Conservation (phyloP, 176 grass and related monocot species). For the Oryza meyeriana region DNA sequence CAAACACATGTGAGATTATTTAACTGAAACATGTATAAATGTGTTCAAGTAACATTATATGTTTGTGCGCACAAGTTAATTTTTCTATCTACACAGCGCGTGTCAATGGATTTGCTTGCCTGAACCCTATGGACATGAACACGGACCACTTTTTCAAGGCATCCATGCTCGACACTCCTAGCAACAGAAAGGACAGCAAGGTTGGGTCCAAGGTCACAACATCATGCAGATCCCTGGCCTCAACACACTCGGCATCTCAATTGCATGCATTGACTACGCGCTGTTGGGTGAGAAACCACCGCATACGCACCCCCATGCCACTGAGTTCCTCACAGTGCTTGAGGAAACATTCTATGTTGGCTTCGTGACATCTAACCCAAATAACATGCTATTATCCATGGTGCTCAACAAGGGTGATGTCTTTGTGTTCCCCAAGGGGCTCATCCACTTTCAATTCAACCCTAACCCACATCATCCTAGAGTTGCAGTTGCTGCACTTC, state of each 20-base stretch:
- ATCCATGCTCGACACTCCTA: not conserved
- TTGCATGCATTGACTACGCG: not conserved
- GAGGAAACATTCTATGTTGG: slow-evolving; percentile 23
- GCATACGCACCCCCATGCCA: not conserved
- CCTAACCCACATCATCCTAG: not conserved
- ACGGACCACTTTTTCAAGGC: not conserved
- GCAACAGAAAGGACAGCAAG: not conserved
- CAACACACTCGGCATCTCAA: not conserved
- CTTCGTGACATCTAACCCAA: slow-evolving; percentile 17
- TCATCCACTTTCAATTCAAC: slow-evolving; percentile 30
- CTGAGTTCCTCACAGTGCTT: slow-evolving; percentile 6
- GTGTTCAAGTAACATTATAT: no score
- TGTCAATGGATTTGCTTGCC: not conserved
- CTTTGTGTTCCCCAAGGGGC: not conserved
- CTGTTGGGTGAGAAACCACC: slow-evolving; percentile 5
- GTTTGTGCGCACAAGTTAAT: no score
- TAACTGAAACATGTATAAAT: no score
- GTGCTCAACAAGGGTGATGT: slow-evolving; percentile 33
- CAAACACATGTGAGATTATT: no score
- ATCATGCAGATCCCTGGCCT: not conserved
- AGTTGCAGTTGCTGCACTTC: not conserved
- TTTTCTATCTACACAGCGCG: not conserved
- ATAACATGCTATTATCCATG: slow-evolving; percentile 18
- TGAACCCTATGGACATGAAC: not conserved
- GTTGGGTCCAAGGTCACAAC: not conserved